Percentiles rank a stretch among this genome's conserved stretches.
These are phyloP conservation scores for Metroxylon sagu DNA, from an alignment of 176 grass and related monocot species.

Conservation along the genomic window DNA sequence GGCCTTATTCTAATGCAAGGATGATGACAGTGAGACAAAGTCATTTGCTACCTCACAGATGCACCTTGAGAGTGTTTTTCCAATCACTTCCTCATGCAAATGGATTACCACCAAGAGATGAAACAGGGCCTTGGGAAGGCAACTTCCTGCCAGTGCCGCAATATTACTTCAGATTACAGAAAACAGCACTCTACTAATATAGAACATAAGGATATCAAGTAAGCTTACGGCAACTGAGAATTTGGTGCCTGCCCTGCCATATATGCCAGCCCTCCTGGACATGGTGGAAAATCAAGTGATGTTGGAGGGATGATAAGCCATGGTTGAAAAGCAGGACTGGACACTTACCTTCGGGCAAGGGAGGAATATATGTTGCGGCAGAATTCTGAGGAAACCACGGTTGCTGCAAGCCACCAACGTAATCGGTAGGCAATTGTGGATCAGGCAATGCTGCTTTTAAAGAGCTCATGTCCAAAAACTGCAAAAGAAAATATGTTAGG, in stretches of 20 bases:
- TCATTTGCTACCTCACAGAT: no score
- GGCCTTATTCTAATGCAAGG: no score
- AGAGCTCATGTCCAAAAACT: conserved; percentile 85
- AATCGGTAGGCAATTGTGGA: conserved; percentile 33
- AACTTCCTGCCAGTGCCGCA: conserved; percentile 38
- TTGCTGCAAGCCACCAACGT: conserved; percentile 27
- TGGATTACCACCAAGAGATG: conserved; percentile 56
- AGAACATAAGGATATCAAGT: not conserved
- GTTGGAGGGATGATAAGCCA: not conserved
- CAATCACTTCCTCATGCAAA: conserved; percentile 46
- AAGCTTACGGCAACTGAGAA: conserved; percentile 52
- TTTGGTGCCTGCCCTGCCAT: conserved; percentile 37
- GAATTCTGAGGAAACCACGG: conserved; percentile 54
- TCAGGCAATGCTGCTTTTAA: conserved; percentile 52
- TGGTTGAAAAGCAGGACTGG: not conserved
- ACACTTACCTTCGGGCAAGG: conserved; percentile 42
- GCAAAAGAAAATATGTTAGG: conserved; percentile 15
- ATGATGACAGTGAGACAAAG: no score
- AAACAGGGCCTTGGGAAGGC: conserved; percentile 40
- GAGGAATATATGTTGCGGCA: conserved; percentile 33
- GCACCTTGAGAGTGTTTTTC: no score
- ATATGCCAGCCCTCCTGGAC: conserved; percentile 47
- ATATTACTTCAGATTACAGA: conserved; percentile 11
- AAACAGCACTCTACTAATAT: not conserved
- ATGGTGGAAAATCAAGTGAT: conserved; percentile 20